Base-by-base conservation (phyloP, 495 filamentous ascomycete genomes). In the Neurospora tetrasperma region DNA sequence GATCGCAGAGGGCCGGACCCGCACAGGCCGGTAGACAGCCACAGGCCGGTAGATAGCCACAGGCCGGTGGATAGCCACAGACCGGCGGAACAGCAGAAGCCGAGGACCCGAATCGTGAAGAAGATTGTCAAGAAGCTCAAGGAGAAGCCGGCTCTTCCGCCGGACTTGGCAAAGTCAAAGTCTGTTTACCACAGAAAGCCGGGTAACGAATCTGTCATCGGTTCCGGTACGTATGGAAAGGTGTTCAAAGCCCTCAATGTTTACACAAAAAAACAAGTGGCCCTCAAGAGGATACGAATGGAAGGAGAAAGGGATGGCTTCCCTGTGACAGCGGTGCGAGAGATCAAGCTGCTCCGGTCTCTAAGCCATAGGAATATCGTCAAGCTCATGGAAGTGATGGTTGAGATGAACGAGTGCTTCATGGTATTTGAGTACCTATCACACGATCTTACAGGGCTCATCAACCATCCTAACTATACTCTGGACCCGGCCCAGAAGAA, bases 401-500 rank as follows among this genome's bases (percentile, higher is more conserved):
- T 98, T 18, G 96, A 99, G 82, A 90, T 90, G 75, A 98, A 98
- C 79, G 95, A 98, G 80, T 99, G 96, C 81, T 98, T 96, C 83
- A 99, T 99, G 96, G 96, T 99, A 10, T 99, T 99, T 75, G 96
- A 99, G 79, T 99, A 99, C 79, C 89, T 98, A 39, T 95, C 95
- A 20, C 96, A 99, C 79, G 96, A 99, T 66, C 76, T 86, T 71
- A 86, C 85, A 6, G 87, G 87, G 20, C 79, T 89, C 46, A 90
- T 99, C 73, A 98, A 98, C 76, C 96, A 99, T 78, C 96, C 96
- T 5, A 92, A 90, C 8, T 98, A 96, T 80, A 90, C 91, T 68
- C 89, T 99, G 16, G 92, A 95, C 14, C 84, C 89, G 11, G 87
- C 91, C 0, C 94, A 98, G 75, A 97, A 97, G 80, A 99, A 99